Percentiles rank a stretch among this genome's conserved stretches.
phyloP scores from a whole-genome alignment of 306 rosid genomes.

The Ziziphus jujuba region DNA sequence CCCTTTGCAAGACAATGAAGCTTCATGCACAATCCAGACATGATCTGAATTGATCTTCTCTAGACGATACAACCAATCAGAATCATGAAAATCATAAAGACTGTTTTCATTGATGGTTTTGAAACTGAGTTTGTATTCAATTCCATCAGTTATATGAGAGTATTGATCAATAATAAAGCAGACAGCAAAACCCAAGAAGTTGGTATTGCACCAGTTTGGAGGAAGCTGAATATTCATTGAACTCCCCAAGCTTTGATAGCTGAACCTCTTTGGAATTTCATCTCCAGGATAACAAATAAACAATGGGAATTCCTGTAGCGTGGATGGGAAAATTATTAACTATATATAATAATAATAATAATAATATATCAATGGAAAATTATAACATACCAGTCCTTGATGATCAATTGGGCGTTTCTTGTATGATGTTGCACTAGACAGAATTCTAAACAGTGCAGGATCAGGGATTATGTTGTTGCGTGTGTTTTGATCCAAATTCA shows the following conservation, averaged over 20 bases:
- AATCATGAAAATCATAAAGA: too few relatives aligned
- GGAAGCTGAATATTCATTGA: not conserved
- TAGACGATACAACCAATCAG: too few relatives aligned
- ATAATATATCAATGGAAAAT: too few relatives aligned
- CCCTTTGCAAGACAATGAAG: too few relatives aligned
- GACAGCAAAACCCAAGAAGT: not conserved
- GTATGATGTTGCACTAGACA: not conserved
- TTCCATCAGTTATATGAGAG: too few relatives aligned
- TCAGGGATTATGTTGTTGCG: not conserved
- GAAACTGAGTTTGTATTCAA: too few relatives aligned
- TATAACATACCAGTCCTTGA: too few relatives aligned
- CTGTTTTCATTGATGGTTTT: too few relatives aligned
- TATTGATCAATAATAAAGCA: too few relatives aligned
- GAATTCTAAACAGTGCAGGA: not conserved
- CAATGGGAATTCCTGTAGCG: not conserved
- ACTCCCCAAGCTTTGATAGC: not conserved
- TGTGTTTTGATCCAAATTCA: not conserved
- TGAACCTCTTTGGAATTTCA: not conserved
- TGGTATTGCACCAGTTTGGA: not conserved
- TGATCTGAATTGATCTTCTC: too few relatives aligned
- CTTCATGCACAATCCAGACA: too few relatives aligned
- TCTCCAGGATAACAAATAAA: not conserved
- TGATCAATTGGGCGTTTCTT: too few relatives aligned
- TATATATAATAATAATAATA: not conserved
- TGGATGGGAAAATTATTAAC: not conserved